Conservation (phyloP, 2,329 filamentous ascomycete genomes). For the Ophioceras dolichostomum region DNA sequence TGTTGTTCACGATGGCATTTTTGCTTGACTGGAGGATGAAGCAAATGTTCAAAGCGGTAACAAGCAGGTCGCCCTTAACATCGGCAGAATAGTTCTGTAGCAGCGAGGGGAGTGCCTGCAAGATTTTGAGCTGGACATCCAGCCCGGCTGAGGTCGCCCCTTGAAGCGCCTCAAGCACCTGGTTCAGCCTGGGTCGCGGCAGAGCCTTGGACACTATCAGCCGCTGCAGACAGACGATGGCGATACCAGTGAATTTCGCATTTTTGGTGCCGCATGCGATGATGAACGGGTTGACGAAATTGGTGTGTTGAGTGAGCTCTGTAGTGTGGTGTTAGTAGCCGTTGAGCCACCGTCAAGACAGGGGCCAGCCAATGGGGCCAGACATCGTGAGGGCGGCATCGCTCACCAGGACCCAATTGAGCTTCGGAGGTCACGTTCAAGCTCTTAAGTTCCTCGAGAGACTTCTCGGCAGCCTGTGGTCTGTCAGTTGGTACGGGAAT, state of each 20-base stretch:
- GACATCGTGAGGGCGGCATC: background rate
- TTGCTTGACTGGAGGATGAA: slow-evolving; percentile 85
- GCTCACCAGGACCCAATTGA: slow-evolving; percentile 56
- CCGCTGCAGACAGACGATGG: slow-evolving; percentile 78
- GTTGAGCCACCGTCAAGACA: slow-evolving; percentile 3
- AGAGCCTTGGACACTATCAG: slow-evolving; percentile 74
- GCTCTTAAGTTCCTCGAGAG: slow-evolving; percentile 75
- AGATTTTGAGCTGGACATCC: slow-evolving; percentile 90
- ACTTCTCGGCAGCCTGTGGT: slow-evolving; percentile 76
- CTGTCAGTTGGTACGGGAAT: too few relatives aligned
- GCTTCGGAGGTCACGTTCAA: slow-evolving; percentile 64
- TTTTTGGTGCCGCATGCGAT: slow-evolving; percentile 86
- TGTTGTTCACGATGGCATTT: slow-evolving; percentile 87
- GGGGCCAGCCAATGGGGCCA: slow-evolving; percentile 1
- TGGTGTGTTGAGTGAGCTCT: slow-evolving; percentile 74
- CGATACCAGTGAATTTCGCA: slow-evolving; percentile 78
- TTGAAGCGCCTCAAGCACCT: slow-evolving; percentile 77
- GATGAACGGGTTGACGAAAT: slow-evolving; percentile 88
- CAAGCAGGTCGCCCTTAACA: slow-evolving; percentile 68
- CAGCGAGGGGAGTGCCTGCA: slow-evolving; percentile 81
- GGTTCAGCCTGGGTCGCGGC: slow-evolving; percentile 65
- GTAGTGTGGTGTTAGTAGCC: slow-evolving; percentile 6
- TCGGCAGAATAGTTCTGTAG: slow-evolving; percentile 82
- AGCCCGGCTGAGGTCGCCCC: slow-evolving; percentile 70
- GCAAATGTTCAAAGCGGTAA: slow-evolving; percentile 78